Evolutionary conservation across 495 filamentous ascomycete species (phyloP), one percentile per base, ranked within the genome.

Genomic region (Xylaria flabelliformis): DNA sequence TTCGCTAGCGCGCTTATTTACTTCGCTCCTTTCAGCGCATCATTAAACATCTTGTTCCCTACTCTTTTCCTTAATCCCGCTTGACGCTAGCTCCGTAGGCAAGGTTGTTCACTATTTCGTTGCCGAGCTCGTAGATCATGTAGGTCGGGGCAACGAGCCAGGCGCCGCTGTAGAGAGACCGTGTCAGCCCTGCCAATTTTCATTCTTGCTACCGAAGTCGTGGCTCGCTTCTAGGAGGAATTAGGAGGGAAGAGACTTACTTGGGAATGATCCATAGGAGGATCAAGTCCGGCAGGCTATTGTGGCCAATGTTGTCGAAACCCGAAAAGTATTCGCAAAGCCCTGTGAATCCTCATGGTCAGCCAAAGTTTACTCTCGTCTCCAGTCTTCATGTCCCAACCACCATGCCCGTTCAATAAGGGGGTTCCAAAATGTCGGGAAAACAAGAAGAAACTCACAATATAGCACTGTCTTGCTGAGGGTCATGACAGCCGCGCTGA

Each of bases 401-500:
- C 62, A 46, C 21, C 46, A 26, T 10, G 2, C 2, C n/a, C 55
- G 19, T 6, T 17, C 55, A 6, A n/a, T n/a, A n/a, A n/a, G 6
- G 12, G 26, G 17, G 0, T 17, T 17, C 10, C 53, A n/a, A 32
- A 10, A 21, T 0, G 61, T 0, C 15, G n/a, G 1, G 15, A 44
- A n/a, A 42, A 39, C 34, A 36, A 19, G 10, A 13, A 39, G n/a
- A 36, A 67, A 85, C 90, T 85, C 76, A 94, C 94, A 91, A 76
- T 97, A 98, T 19, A 98, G 81, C 67, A 92, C 76, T 19, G 95
- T 97, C 88, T 97, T 97, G 81, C 90, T 91, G 1, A 96, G 75
- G 2, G 95, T 97, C 91, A 96, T 92, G 4, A 94, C 84, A 7
- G 89, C 89, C 1, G 90, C 87, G 41, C 85, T 85, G 73, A 91